These are phyloP conservation scores for Linaria vulgaris DNA, from an alignment of 257 asterid species.

Conservation along the genomic window DNA sequence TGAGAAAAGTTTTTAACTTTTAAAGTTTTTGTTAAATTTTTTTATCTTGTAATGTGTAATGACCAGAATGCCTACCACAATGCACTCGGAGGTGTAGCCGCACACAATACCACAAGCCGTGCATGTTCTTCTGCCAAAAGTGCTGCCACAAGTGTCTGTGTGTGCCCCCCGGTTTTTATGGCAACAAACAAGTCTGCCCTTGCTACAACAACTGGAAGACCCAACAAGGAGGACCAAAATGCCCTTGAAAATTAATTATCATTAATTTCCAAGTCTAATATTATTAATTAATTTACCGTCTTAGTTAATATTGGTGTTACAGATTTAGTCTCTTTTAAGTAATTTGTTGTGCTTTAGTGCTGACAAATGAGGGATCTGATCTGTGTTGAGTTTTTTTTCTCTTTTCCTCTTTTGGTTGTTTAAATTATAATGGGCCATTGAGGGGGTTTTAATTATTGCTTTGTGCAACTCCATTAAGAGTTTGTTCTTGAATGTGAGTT, in stretches of 20 bases:
- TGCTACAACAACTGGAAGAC: conserved; percentile 94
- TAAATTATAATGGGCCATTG: too few species aligned
- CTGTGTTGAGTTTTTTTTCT: background rate
- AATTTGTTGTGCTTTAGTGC: conserved; percentile 1
- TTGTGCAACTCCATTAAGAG: too few species aligned
- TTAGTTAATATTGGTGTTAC: background rate
- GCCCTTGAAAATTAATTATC: conserved; percentile 42
- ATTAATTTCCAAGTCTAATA: too few species aligned
- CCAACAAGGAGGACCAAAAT: conserved; percentile 72
- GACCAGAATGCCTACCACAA: conserved; percentile 70
- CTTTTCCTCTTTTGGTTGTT: too few species aligned
- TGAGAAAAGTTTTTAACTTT: conserved; percentile 22
- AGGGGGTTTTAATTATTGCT: too few species aligned
- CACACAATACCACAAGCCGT: conserved; percentile 71
- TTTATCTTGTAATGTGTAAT: conserved; percentile 12
- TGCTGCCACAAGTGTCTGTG: conserved; percentile 76
- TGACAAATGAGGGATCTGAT: background rate
- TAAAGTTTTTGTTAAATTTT: background rate
- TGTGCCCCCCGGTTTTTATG: conserved; percentile 83
- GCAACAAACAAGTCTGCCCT: conserved; percentile 75
- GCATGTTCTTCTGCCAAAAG: conserved; percentile 85
- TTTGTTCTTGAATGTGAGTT: too few species aligned
- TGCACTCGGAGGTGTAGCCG: conserved; percentile 62
- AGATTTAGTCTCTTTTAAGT: background rate
- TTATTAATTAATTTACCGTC: too few species aligned